These are phyloP conservation scores for Boehmeria nivea DNA, from an alignment of 306 rosid species.

Conservation along the genomic window DNA sequence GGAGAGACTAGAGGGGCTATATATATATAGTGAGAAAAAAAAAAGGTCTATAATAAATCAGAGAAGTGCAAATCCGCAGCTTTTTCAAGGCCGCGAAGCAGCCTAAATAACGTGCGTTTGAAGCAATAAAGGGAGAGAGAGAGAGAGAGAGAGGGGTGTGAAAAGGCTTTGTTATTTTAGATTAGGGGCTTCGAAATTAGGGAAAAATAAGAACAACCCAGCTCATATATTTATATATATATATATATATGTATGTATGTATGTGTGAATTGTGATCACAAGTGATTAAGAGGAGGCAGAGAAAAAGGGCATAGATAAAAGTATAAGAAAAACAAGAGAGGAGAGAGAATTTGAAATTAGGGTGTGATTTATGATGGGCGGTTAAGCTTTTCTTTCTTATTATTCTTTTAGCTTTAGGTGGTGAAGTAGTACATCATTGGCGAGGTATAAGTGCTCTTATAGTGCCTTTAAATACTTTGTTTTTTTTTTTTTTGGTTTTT, in stretches of 20 bases:
- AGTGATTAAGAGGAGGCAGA: background rate
- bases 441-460: conserved; percentile 14
- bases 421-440: conserved; percentile 29
- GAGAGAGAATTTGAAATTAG: background rate
- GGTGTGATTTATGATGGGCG: background rate
- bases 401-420: conserved; percentile 8
- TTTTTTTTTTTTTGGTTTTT: conserved; percentile 13
- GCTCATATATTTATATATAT: background rate
- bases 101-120: conserved; percentile 33
- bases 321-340: too few species aligned
- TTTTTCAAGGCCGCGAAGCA: conserved; percentile 28
- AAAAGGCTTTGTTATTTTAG: background rate
- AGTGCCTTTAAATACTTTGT: conserved; percentile 31
- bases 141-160: conserved; percentile 23
- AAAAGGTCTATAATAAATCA: too few species aligned
- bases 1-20: too few species aligned
- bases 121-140: conserved; percentile 25
- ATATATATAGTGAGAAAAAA: background rate
- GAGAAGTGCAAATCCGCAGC: conserved; percentile 19
- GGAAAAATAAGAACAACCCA: background rate
- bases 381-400: conserved; percentile 12
- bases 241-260: too few species aligned
- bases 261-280: too few species aligned
- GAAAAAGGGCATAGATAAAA: background rate
- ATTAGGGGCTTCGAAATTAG: conserved; percentile 17